Evolutionary conservation across 2,329 filamentous ascomycete species (phyloP).

Genomic region (Tricladium varicosporioides): DNA sequence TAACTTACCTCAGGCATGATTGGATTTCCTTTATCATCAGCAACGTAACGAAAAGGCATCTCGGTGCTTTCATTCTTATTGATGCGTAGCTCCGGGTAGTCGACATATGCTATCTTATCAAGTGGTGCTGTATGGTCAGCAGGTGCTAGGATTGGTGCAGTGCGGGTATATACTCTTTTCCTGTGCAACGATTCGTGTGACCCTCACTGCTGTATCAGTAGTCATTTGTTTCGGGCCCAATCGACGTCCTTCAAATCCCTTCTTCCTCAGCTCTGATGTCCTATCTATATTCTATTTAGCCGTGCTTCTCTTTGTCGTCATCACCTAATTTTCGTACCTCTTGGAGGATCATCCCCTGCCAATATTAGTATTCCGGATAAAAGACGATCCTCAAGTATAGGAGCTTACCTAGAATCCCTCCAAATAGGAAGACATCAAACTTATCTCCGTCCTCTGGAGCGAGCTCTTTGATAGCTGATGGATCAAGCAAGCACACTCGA

Average conservation of each 20-base stretch:
- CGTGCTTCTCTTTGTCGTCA: constrained; percentile 2
- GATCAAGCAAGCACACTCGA: constrained; percentile 85
- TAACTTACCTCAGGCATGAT: constrained; percentile 83
- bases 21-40: constrained; percentile 68
- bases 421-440: constrained; percentile 93
- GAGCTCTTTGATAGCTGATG: constrained; percentile 76
- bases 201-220: constrained; percentile 92
- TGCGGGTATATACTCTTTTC: constrained; percentile 64
- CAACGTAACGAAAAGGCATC: constrained; percentile 98
- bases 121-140: constrained; percentile 60
- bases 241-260: constrained; percentile 84
- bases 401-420: constrained; percentile 80
- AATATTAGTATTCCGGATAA: constrained; percentile 19
- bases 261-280: constrained; percentile 91
- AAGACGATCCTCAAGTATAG: neutral
- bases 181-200: constrained; percentile 86
- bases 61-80: constrained; percentile 90
- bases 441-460: constrained; percentile 75
- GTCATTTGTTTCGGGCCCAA: constrained; percentile 97
- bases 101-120: constrained; percentile 76
- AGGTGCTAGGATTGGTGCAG: neutral
- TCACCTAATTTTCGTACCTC: constrained; percentile 58
- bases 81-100: constrained; percentile 86
- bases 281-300: constrained; percentile 58
- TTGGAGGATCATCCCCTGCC: constrained; percentile 85